phyloP scores from a whole-genome alignment of 352 stramenopile species.

The Globisporangium perplexum region DNA sequence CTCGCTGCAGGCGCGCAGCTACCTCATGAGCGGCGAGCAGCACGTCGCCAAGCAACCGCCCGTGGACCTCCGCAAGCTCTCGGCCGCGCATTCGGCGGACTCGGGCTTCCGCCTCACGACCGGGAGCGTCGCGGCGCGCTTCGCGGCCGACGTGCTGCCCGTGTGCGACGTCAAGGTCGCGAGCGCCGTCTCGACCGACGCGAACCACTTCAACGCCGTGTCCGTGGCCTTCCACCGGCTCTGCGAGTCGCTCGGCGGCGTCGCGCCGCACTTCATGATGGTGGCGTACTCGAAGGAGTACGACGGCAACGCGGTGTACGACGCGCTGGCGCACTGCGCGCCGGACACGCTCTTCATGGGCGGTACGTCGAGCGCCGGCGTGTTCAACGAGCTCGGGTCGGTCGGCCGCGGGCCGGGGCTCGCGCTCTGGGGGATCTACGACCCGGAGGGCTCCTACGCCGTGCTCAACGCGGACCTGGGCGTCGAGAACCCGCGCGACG shows the following conservation, averaged over 20 bases:
- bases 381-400: constrained; percentile 41
- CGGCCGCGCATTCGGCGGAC: constrained; percentile 10
- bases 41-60: constrained; percentile 3
- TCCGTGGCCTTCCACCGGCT: constrained; percentile 57
- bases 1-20: constrained; percentile 66
- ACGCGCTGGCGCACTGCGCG: constrained; percentile 49
- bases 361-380: constrained; percentile 59
- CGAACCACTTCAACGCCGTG: constrained; percentile 46
- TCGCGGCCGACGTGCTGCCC: constrained; percentile 12
- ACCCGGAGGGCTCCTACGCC: constrained; percentile 75
- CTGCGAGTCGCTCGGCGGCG: constrained; percentile 42
- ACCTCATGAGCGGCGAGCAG: constrained; percentile 22
- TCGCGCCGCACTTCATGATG: constrained; percentile 74
- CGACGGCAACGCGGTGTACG: constrained; percentile 43
- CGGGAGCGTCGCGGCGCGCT: background rate
- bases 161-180: constrained; percentile 58
- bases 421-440: constrained; percentile 77
- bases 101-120: constrained; percentile 17
- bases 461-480: constrained; percentile 68
- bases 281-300: constrained; percentile 72
- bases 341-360: constrained; percentile 82
- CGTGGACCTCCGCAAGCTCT: constrained; percentile 10
- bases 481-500: constrained; percentile 53
- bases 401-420: constrained; percentile 36
- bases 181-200: constrained; percentile 57